A percentile compares a stretch with the other conserved stretches of the same genome.
phyloP scores from a whole-genome alignment of 345 rosid genomes.

The Lumnitzera littorea region DNA sequence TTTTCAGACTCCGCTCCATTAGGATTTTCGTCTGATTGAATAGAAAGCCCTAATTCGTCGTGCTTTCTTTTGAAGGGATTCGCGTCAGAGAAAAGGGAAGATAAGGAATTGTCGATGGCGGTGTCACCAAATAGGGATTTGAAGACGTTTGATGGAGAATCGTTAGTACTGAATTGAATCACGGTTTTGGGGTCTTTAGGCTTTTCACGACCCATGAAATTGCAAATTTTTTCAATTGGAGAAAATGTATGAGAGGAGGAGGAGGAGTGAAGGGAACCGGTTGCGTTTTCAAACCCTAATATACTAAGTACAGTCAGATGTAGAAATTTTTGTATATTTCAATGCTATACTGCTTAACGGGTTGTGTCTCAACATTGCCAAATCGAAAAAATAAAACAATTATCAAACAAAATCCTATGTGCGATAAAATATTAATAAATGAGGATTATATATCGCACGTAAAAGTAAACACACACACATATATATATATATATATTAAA shows the following conservation, averaged over 20 bases:
- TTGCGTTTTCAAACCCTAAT: no score
- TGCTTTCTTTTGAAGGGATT: constrained; percentile 83
- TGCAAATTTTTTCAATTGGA: background rate
- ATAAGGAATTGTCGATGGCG: constrained; percentile 13
- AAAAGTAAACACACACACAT: no score
- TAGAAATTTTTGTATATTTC: no score
- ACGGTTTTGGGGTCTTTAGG: constrained; percentile 11
- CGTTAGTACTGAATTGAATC: background rate
- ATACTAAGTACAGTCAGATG: no score
- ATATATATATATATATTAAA: no score
- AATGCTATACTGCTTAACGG: no score
- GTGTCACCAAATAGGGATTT: constrained; percentile 31
- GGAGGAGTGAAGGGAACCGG: background rate
- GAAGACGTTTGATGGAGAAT: constrained; percentile 31
- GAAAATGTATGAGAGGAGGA: constrained; percentile 1
- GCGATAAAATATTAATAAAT: no score
- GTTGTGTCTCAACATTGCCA: no score
- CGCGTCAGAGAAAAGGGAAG: constrained; percentile 55
- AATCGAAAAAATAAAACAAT: no score
- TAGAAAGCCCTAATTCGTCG: constrained; percentile 12
- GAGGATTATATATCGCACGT: no score
- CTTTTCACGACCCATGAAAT: constrained; percentile 35
- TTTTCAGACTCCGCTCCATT: constrained; percentile 12
- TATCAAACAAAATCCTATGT: no score
- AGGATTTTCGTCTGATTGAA: constrained; percentile 2